Evolutionary conservation across 2,329 filamentous ascomycete species (phyloP), one percentile per base, ranked within the genome.

Genomic region (Aspergillus hortae): DNA sequence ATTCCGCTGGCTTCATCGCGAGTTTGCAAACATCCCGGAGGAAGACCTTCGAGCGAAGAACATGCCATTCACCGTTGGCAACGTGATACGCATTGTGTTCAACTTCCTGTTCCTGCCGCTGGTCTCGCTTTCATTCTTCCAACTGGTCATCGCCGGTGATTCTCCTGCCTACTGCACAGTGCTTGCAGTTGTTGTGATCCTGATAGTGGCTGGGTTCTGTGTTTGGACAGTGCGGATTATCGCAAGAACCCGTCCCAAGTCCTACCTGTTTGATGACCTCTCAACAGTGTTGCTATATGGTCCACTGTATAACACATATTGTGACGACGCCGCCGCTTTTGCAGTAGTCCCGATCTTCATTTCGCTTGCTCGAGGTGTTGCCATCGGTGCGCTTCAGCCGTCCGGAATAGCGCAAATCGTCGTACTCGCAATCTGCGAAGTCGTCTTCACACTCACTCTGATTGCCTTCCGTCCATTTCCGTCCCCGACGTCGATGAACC

Each of bases 241-340:
- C 62, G 84, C 87, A 51, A 84, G 79, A 21, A 94, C 90, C 1
- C 86, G 88, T 57, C 92, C 92, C 5, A 86, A 91, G 55, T 88
- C 90, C 1, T 88, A 90, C 59, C 79, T 99, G 9, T 99, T 96
- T 68, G 94, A 99, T 71, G 91, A 97, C 64, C 79, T 99, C 45
- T 85, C 90, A 6, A 96, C 90, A 0, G 85, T 97, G 7, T 79
- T 99, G 2, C 80, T 90, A 1, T 97, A 96, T 62, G 94, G 94
- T 0, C 90, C 94, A 4, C 77, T 99, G 6, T 99, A 99, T 73
- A 99, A 99, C 73, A 99, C 94, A 0, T 97, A 95, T 69, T 94
- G 89, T 21, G 94, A 99, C 68, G 89, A 92, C 67, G 90, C 91
- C 0, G 90, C 92, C 6, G 86, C 90, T 0, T 99, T 95, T 70